These are phyloP conservation scores for Flaveria ramosissima DNA, from an alignment of 129 eudicot species.

Conservation along the genomic window DNA sequence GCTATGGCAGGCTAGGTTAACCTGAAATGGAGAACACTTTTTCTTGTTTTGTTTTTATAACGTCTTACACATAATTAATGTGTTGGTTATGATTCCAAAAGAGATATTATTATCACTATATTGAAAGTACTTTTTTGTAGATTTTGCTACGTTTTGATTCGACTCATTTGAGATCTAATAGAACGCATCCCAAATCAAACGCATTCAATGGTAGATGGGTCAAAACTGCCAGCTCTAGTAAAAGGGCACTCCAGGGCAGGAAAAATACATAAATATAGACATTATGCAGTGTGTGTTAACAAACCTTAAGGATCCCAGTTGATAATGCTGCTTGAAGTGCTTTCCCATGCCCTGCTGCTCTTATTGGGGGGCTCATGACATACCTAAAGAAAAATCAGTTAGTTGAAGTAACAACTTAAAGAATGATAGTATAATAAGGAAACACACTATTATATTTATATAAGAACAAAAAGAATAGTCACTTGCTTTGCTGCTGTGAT, in stretches of 20 bases:
- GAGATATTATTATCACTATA: background rate
- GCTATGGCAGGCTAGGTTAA: background rate
- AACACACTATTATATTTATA: background rate
- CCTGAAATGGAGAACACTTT: too few relatives aligned
- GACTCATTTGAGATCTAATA: background rate
- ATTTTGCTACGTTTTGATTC: background rate
- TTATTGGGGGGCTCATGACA: constrained; percentile 98
- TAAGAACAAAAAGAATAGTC: constrained; percentile 10
- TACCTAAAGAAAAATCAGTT: constrained; percentile 45
- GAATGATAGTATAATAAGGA: constrained; percentile 7
- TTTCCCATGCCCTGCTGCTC: constrained; percentile 83
- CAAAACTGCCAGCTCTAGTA: background rate
- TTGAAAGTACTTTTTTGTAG: background rate
- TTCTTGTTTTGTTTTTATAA: too few relatives aligned
- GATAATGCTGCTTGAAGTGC: constrained; percentile 95
- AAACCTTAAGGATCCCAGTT: constrained; percentile 84
- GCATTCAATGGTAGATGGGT: background rate
- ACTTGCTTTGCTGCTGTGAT: constrained; percentile 78
- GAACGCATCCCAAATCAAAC: background rate
- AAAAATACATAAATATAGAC: background rate
- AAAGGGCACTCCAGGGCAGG: background rate
- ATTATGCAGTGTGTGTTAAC: background rate
- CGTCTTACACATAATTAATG: too few relatives aligned
- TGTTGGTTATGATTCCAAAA: too few relatives aligned
- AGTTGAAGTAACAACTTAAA: background rate